Evolutionary conservation across 2,329 filamentous ascomycete species (phyloP).

Genomic region (Ceratocystis variospora): DNA sequence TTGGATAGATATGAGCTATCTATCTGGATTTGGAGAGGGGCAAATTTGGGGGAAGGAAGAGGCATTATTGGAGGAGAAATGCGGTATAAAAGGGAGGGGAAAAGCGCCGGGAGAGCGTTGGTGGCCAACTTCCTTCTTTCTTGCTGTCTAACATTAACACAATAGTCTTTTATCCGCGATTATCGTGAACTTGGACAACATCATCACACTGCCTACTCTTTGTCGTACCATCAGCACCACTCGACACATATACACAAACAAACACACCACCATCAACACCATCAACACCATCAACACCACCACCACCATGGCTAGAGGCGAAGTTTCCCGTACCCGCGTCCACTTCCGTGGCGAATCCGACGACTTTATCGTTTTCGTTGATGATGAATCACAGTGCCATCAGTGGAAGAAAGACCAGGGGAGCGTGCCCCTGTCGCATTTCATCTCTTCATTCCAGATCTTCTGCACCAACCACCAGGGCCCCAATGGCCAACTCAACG

Average conservation of each 20-base stretch:
- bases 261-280: background rate
- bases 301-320: slow-evolving; percentile 55
- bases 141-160: too few species aligned
- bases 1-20: background rate
- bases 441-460: slow-evolving; percentile 78
- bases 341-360: slow-evolving; percentile 63
- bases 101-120: background rate
- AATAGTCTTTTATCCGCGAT: background rate
- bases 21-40: slow-evolving; percentile 9
- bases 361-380: slow-evolving; percentile 47
- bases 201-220: too few species aligned
- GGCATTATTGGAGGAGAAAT: background rate
- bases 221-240: too few species aligned
- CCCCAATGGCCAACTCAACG: slow-evolving; percentile 63
- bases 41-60: background rate
- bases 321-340: slow-evolving; percentile 58
- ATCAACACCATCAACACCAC: slow-evolving; percentile 32
- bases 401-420: slow-evolving; percentile 68
- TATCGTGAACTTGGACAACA: background rate
- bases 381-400: slow-evolving; percentile 49
- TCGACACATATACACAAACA: background rate
- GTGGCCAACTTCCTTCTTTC: too few species aligned
- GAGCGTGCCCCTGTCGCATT: slow-evolving; percentile 64
- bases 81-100: background rate
- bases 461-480: slow-evolving; percentile 88